A percentile compares a stretch with the other conserved stretches of the same genome.
These are phyloP conservation scores for Collybia nuda DNA, from an alignment of 768 basidiomycete species.

Conservation along the genomic window DNA sequence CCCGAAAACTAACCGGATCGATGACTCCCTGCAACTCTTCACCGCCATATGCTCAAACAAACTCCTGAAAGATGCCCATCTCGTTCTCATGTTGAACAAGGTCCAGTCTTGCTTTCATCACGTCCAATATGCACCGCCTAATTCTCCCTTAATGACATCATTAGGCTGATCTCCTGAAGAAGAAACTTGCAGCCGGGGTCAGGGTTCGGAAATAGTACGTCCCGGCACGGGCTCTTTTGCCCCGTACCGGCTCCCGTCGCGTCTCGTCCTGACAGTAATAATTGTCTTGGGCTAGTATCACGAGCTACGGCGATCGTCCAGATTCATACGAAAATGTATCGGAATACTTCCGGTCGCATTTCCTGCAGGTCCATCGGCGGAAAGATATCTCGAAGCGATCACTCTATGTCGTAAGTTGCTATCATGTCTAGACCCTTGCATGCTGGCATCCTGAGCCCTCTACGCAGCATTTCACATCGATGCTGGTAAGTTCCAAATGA, in stretches of 20 bases:
- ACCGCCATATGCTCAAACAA: constrained; percentile 74
- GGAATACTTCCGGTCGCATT: constrained; percentile 84
- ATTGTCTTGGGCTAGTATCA: constrained; percentile 48
- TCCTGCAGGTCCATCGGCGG: constrained; percentile 69
- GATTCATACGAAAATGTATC: constrained; percentile 72
- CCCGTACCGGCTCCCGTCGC: background rate
- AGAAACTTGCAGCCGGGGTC: constrained; percentile 68
- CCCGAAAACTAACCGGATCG: constrained; percentile 72
- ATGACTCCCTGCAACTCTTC: constrained; percentile 81
- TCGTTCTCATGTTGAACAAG: constrained; percentile 81
- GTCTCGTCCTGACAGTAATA: too few species aligned
- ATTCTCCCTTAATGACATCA: constrained; percentile 3
- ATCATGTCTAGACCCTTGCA: background rate
- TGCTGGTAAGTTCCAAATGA: constrained; percentile 47
- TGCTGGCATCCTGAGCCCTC: too few species aligned
- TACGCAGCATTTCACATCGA: constrained; percentile 65
- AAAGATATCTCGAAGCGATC: constrained; percentile 59
- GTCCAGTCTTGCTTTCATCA: constrained; percentile 28
- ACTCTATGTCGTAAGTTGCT: constrained; percentile 65
- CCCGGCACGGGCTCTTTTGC: constrained; percentile 2
- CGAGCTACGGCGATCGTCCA: constrained; percentile 71
- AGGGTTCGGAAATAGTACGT: constrained; percentile 78
- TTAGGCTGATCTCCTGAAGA: constrained; percentile 69
- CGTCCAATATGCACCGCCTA: background rate
- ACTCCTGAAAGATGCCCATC: constrained; percentile 68